Evolutionary conservation across 495 filamentous ascomycete species (phyloP), one percentile per base, ranked within the genome.

Genomic region (Aspergillus ellipticus): DNA sequence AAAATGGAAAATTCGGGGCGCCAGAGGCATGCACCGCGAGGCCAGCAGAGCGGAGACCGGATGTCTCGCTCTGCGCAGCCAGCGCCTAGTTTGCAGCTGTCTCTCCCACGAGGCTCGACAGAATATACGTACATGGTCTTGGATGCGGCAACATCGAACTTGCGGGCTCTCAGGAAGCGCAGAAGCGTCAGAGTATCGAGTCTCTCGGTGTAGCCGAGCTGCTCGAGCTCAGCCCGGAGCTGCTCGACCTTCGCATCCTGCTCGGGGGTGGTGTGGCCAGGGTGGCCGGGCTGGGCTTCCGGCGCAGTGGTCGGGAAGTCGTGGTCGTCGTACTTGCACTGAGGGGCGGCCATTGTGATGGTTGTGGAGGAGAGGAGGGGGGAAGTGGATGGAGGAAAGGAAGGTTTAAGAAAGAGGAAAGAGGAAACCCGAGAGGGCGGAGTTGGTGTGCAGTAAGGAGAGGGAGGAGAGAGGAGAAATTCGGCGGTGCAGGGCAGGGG

Each of bases 281-380:
- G 87, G 70, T 97, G 94, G 43, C 94, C 94, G 59, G 75, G 73
- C 62, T 86, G 81, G 10, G 78, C 64, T 45, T 81, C 79, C 37
- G 89, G 85, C 42, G 86, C 83, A 21, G 80, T 91, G 50, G 85
- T 92, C 49, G 94, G 94, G 75, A 79, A 97, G 68, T 96, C 93
- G 76, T 96, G 96, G 76, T 93, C 73, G 74, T 98, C 93, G 79
- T 97, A 97, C 74, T 96, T 96, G 62, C 89, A 96, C 88, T 52
- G 84, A 77, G 74, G 41, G 24, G 68, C 66, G 28, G 74, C 70
- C 75, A 81, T 81, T 56, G 56, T 74, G 62, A 63, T 54, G 15
- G 45, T 31, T 39, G 21, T 35, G 46, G 42, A 17, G 31, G 43
- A 26, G 42, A 31, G 49, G 49, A 57, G 42, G 53, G 35, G 20